A percentile compares a stretch with the other conserved stretches of the same genome.
Conservation (phyloP, 2,329 filamentous ascomycete genomes). For the Cladorrhinum sp. region DNA sequence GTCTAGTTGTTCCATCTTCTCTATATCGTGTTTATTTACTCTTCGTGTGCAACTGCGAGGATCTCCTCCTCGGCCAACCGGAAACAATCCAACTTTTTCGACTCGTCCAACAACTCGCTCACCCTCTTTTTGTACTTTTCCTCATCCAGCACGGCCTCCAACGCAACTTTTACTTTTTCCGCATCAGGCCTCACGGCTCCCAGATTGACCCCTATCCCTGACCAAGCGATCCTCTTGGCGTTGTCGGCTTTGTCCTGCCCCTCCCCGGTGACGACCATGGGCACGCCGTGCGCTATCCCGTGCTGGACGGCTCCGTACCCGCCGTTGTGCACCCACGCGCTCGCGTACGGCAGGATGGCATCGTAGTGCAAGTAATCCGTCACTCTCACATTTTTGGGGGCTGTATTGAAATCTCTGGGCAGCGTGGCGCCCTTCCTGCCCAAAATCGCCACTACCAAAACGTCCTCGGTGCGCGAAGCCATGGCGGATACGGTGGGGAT, state of each 20-base stretch:
- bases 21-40: neutral
- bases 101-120: conserved; percentile 30
- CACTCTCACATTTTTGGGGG: conserved; percentile 33
- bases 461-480: conserved; percentile 24
- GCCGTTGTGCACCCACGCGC: conserved; percentile 40
- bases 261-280: conserved; percentile 40
- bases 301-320: conserved; percentile 42
- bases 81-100: conserved; percentile 18
- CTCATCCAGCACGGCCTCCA: conserved; percentile 31
- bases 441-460: conserved; percentile 37
- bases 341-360: conserved; percentile 35
- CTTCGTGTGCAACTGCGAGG: neutral
- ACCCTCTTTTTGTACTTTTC: conserved; percentile 24
- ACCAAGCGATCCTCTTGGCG: conserved; percentile 33
- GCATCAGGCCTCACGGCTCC: conserved; percentile 28
- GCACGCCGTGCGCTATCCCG: conserved; percentile 39
- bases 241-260: conserved; percentile 43
- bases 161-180: conserved; percentile 29
- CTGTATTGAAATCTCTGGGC: conserved; percentile 9
- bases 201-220: conserved; percentile 36
- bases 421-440: conserved; percentile 34
- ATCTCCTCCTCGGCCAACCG: conserved; percentile 5
- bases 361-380: conserved; percentile 40
- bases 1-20: too few relatives aligned
- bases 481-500: conserved; percentile 38